These are phyloP conservation scores for Boletus subparvulus DNA, from an alignment of 768 basidiomycete species.

Conservation along the genomic window DNA sequence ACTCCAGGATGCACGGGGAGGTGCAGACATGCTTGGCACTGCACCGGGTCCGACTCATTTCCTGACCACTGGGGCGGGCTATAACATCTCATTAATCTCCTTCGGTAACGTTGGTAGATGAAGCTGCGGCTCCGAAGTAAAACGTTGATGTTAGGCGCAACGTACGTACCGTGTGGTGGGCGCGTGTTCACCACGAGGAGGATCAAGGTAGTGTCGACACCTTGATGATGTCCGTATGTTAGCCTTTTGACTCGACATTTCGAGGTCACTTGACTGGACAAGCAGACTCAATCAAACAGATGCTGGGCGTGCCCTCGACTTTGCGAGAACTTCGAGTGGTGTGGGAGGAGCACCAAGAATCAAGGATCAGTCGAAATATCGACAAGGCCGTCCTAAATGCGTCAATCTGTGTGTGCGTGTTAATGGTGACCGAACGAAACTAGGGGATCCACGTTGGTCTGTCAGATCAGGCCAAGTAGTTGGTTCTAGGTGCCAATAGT, in stretches of 20 bases:
- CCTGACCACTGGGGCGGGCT: background rate
- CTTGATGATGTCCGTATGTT: background rate
- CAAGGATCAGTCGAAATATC: background rate
- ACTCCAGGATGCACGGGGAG: constrained; percentile 4
- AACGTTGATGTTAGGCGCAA: constrained; percentile 12
- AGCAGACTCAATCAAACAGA: background rate
- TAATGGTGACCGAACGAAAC: background rate
- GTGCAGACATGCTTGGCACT: constrained; percentile 6
- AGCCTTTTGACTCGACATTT: background rate
- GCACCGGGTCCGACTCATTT: constrained; percentile 20
- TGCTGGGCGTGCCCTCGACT: background rate
- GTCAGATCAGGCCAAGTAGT: background rate
- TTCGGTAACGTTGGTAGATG: constrained; percentile 3
- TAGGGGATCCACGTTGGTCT: background rate
- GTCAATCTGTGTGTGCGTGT: background rate
- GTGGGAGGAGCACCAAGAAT: background rate
- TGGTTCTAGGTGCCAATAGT: background rate
- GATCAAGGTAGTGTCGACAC: background rate
- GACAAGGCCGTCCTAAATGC: background rate
- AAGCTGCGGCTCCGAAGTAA: constrained; percentile 21
- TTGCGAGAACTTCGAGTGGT: background rate
- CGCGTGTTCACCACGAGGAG: constrained; percentile 20
- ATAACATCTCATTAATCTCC: background rate
- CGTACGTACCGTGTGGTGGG: constrained; percentile 12
- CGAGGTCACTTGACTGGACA: background rate